Base-by-base conservation (phyloP, 2,329 filamentous ascomycete species). In the Calycina marina region DNA sequence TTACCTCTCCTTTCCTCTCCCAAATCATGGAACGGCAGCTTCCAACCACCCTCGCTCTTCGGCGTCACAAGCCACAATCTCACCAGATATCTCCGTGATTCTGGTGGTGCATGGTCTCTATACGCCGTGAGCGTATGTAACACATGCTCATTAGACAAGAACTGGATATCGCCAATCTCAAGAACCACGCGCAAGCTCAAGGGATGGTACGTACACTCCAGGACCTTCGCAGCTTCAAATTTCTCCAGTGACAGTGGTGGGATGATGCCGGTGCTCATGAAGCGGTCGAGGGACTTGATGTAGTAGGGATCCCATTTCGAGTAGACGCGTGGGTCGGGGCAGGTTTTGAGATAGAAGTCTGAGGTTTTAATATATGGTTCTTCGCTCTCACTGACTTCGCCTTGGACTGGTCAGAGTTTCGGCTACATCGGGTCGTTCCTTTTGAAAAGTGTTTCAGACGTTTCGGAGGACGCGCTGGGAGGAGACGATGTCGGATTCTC, bases 281-380 rank as follows among this genome's bases (percentile, higher is more conserved):
- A 90, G 16, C 83, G 71, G 13, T 60, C 65, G 5, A 93, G 63
- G 6, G 77, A 84, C 41, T 72, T 72, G 38, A 93, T 72, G 53
- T 79, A 93, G 65, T 93, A 92, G 1, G 85, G 85, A 51, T 93
- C 85, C 73, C 78, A 92, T 64, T 92, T 92, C 54, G 72, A 76
- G 58, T 82, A 86, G 8, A 88, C 69, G 10, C 80, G 62, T 18
- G 67, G 67, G 45, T 74, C 64, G 5, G 69, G 66, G 5, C 66
- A 70, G 4, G 68, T 71, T 60, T 92, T 83, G 4, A 85, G 60
- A 53, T 85, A 92, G 45, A 90, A 71, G 12, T 93, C 71, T 9
- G 70, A 66, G 18, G 77, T 72, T 26, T 67, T 64, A 46, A 83
- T 80, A 57, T 74, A 92, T 36, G 75, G 73, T 34, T 86, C 71